These are phyloP conservation scores for Leccinum incarnatum DNA, from an alignment of 768 basidiomycete genomes.

Conservation along the genomic window DNA sequence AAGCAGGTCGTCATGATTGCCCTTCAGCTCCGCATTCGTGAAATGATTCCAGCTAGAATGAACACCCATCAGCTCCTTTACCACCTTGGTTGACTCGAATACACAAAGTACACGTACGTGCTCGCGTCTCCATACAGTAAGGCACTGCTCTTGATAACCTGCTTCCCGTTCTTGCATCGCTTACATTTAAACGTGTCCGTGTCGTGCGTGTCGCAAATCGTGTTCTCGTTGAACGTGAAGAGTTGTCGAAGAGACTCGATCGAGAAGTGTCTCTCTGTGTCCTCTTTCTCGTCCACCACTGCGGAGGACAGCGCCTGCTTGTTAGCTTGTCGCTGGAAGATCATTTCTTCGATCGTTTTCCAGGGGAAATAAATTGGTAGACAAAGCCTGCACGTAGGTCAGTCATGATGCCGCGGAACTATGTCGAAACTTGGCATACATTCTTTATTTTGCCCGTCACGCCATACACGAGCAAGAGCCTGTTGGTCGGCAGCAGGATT, in stretches of 20 bases:
- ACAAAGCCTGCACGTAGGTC: slow-evolving; percentile 70
- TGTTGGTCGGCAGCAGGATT: slow-evolving; percentile 99
- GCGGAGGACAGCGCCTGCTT: slow-evolving; percentile 97
- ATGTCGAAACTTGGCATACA: slow-evolving; percentile 52
- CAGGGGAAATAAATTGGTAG: slow-evolving; percentile 95
- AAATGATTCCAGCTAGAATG: slow-evolving; percentile 91
- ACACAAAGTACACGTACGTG: slow-evolving; percentile 62
- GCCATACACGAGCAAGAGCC: slow-evolving; percentile 97
- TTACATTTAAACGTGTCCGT: slow-evolving; percentile 86
- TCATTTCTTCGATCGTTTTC: slow-evolving; percentile 96
- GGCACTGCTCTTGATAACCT: slow-evolving; percentile 77
- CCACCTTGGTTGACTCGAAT: slow-evolving; percentile 1
- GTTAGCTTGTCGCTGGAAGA: slow-evolving; percentile 94
- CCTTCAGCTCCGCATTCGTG: slow-evolving; percentile 81
- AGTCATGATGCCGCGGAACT: not conserved
- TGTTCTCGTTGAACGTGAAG: slow-evolving; percentile 86
- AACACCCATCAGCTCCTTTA: not conserved
- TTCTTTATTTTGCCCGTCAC: slow-evolving; percentile 99
- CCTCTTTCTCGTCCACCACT: slow-evolving; percentile 97
- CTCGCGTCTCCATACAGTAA: slow-evolving; percentile 95
- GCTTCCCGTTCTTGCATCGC: slow-evolving; percentile 83
- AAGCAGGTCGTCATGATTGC: slow-evolving; percentile 93
- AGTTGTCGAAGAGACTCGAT: slow-evolving; percentile 84
- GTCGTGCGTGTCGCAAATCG: slow-evolving; percentile 92
- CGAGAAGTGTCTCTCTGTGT: slow-evolving; percentile 93